A percentile compares a stretch with the other conserved stretches of the same genome.
Evolutionary conservation across 176 grass and related monocot genomes (phyloP).

Genomic region (Musa itinerans): DNA sequence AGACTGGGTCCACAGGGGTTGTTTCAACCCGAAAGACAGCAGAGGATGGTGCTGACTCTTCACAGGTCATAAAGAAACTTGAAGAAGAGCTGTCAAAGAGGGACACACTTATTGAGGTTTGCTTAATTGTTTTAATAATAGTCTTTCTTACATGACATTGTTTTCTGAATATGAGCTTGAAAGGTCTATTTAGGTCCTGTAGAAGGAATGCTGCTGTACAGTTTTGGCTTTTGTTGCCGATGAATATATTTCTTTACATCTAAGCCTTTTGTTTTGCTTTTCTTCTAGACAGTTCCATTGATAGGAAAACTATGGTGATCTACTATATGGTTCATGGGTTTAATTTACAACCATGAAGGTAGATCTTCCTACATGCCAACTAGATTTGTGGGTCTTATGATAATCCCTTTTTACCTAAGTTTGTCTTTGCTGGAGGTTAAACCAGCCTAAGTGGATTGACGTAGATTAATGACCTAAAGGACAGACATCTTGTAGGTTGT

Average conservation of each 20-base stretch:
- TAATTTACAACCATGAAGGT: too few species aligned
- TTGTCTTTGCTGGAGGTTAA: not conserved
- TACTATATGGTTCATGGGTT: too few species aligned
- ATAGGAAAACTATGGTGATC: not conserved
- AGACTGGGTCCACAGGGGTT: slow-evolving; percentile 52
- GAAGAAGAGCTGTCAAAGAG: slow-evolving; percentile 95
- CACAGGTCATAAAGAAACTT: slow-evolving; percentile 73
- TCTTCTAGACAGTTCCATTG: not conserved
- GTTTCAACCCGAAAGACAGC: slow-evolving; percentile 54
- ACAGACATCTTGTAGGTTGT: not conserved
- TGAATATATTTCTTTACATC: not conserved
- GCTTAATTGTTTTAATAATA: slow-evolving; percentile 8
- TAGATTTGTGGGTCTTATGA: too few species aligned
- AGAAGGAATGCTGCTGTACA: not conserved
- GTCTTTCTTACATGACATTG: slow-evolving; percentile 3
- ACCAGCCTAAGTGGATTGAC: not conserved
- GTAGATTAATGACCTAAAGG: too few species aligned
- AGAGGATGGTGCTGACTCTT: slow-evolving; percentile 76
- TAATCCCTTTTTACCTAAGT: not conserved
- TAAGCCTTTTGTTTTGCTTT: not conserved
- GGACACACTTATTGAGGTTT: slow-evolving; percentile 97
- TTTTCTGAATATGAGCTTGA: not conserved
- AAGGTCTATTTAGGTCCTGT: not conserved
- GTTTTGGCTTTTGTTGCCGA: too few species aligned
- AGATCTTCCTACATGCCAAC: too few species aligned